Base-by-base conservation (phyloP, 2,329 filamentous ascomycete genomes). In the Akanthomyces uredinophilus region DNA sequence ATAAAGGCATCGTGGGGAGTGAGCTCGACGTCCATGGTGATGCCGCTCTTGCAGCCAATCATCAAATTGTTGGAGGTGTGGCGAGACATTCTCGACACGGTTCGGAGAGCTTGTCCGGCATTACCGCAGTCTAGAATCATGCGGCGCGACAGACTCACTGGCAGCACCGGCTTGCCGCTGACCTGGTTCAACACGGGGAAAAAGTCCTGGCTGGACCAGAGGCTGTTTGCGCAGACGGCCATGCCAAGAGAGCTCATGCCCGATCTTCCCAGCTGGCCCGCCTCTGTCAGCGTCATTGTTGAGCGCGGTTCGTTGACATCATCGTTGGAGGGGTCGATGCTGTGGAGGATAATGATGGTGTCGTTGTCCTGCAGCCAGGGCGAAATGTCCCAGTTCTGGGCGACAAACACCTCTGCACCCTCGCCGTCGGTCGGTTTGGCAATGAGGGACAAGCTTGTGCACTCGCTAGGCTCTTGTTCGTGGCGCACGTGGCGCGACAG, bases 301-400 rank as follows among this genome's bases (percentile, higher is more conserved):
- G 50, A 73, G 67, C 27, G 72, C 62, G 43, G 64, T 64, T 10
- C 67, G 65, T 27, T 61, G 18, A 70, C 64, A 65, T 73, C 69
- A 35, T 52, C 13, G 22, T 6, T 37, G 16, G 2, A 14, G 32
- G 49, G 49, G 22, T 52, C 49, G 22, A 52, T 29, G 49, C 49
- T 52, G 24, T 52, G 49, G 11, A 73, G 68, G 50, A 67, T 66
- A 57, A 73, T 66, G 24, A 68, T 60, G n/a, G 63, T 52, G 62
- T 71, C 66, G 16, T 67, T 29, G 27, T 67, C 54, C 22, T 57
- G 65, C 13, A 71, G 62, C 10, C 61, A 63, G 16, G 61, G 57
- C 0, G 62, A 64, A 65, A 70, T 68, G 67, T 85, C 82, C 83
- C 83, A 86, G 64, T 84, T 86, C 71, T 85, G 83, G 3, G 74